Evolutionary conservation across 148 eudicot genomes (phyloP), one percentile per base, ranked within the genome.

Genomic region (Beta vulgaris): DNA sequence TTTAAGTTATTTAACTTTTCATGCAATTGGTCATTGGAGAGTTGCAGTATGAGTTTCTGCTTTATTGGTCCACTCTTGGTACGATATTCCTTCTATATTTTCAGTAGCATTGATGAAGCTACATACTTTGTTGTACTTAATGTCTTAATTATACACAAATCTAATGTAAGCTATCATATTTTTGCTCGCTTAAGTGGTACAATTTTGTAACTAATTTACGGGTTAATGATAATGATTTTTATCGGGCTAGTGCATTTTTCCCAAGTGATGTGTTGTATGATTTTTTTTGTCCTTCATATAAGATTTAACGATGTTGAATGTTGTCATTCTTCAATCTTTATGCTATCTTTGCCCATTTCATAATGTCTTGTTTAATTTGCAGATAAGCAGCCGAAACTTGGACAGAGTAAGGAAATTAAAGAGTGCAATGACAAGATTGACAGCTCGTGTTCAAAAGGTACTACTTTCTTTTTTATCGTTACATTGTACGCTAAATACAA

Each of bases 361-460:
- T 31, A 23, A 3, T 46, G 43, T 16, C 69, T 46, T 43, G 19
- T 58, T 35, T 63, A 32, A 32, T 58, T 23, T 72, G 72, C 88
- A 90, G 93, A 90, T 90, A 26, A 90, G 91, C 77, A 90, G 93
- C 82, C 86, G 93, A 39, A 90, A 90, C 73, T 83, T 90, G 83
- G 93, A 90, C 43, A 82, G 93, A 68, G 93, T 90, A 49, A 86
- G 93, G 75, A 90, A 90, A 85, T 69, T 90, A 83, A 90, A 90
- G 80, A 90, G 93, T 79, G 91, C 89, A 39, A 90, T 90, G 93
- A 90, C 93, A 46, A 84, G 93, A 75, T 82, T 90, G 83, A 90
- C 90, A 44, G 90, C 89, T 63, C 87, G 93, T 51, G 93, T 90
- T 78, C 93, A 90, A 73, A 90, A 90, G 93, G 93, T 87, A 78